Percentiles rank a stretch among this genome's conserved stretches.
Evolutionary conservation across 306 rosid genomes (phyloP).

Genomic region (Gastrolobium bilobum): DNA sequence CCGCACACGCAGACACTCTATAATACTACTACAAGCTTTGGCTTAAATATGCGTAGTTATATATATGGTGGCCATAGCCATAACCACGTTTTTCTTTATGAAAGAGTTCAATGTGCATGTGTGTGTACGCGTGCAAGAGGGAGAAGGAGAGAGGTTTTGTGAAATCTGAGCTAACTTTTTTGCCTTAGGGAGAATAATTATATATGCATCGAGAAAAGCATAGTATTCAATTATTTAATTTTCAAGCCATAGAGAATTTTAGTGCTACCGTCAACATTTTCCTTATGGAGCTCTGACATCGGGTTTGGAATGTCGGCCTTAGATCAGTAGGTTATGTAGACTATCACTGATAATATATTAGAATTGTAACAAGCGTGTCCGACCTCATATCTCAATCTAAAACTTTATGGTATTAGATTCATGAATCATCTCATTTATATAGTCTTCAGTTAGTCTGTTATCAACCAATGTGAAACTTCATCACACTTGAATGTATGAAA

Average conservation of each 20-base stretch:
- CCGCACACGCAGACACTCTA: slow-evolving; percentile 35
- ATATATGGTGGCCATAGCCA: slow-evolving; percentile 58
- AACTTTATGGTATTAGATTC: no score
- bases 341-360: not conserved
- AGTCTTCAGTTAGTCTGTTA: no score
- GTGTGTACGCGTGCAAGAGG: slow-evolving; percentile 60
- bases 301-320: slow-evolving; percentile 50
- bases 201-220: slow-evolving; percentile 37
- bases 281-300: slow-evolving; percentile 1
- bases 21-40: slow-evolving; percentile 53
- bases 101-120: slow-evolving; percentile 66
- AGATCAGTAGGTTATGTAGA: slow-evolving; percentile 30
- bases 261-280: slow-evolving; percentile 40
- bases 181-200: slow-evolving; percentile 33
- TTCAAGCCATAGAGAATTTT: slow-evolving; percentile 38
- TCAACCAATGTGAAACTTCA: no score
- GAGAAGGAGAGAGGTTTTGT: slow-evolving; percentile 37
- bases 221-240: slow-evolving; percentile 25
- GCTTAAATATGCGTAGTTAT: slow-evolving; percentile 71
- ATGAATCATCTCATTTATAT: no score
- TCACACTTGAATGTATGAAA: no score
- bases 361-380: no score
- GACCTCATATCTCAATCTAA: no score
- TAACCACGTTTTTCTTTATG: slow-evolving; percentile 52
- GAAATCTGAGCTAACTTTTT: slow-evolving; percentile 41